phyloP scores from a whole-genome alignment of 768 basidiomycete genomes.

The Mycena leptocephala region DNA sequence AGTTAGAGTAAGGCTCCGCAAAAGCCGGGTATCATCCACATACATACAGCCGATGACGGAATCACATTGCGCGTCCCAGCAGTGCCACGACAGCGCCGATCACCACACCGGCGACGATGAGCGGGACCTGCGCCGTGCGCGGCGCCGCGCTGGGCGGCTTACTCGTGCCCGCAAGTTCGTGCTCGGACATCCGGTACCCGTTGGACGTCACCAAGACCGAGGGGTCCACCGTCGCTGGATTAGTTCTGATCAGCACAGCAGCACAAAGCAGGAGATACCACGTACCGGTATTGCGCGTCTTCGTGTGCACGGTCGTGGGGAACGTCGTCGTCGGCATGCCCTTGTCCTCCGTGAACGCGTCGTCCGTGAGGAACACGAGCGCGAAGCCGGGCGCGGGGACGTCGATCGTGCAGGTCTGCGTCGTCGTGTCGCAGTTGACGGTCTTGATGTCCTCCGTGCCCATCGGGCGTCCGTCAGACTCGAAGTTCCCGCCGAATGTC shows the following conservation, averaged over 20 bases:
- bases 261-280: not conserved
- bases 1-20: no score
- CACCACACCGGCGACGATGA: not conserved
- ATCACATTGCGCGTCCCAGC: not conserved
- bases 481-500: conserved; percentile 75
- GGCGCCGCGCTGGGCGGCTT: conserved; percentile 5
- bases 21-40: no score
- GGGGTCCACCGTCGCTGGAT: not conserved
- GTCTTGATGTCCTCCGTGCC: conserved; percentile 71
- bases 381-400: conserved; percentile 83
- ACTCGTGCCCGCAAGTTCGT: conserved; percentile 16
- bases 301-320: not conserved
- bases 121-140: not conserved
- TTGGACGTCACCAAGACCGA: conserved; percentile 1
- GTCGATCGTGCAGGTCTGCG: conserved; percentile 70
- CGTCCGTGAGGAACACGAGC: conserved; percentile 77
- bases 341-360: conserved; percentile 48
- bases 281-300: conserved; percentile 5
- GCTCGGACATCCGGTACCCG: conserved; percentile 2
- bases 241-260: not conserved
- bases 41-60: no score
- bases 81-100: not conserved
- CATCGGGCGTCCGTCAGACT: conserved; percentile 77
- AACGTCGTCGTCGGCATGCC: not conserved
- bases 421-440: conserved; percentile 69